Base-by-base conservation (phyloP, 495 filamentous ascomycete genomes). In the Bryoglossum gracile region DNA sequence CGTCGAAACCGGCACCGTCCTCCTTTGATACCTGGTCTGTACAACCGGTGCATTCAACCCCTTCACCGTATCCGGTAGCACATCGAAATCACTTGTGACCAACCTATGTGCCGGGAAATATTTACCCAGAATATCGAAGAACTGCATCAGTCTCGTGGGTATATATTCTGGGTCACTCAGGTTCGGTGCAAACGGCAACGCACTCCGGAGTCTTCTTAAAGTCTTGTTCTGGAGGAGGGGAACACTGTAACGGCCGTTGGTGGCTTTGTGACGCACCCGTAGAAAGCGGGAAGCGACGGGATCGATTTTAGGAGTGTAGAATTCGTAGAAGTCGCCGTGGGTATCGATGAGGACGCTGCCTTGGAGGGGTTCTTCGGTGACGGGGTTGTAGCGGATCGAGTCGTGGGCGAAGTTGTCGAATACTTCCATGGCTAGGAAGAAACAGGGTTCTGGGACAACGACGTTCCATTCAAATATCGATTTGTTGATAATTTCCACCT, bases 401-500 rank as follows among this genome's bases (percentile, higher is more conserved):
- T 99, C 92, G 69, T 99, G 92, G 18, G 86, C 81, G 66, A 99
- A 97, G 67, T 99, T 99, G 68, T 99, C 92, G 59, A 96, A 90
- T 47, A 99, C 92, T 62, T 99, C 92, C 57, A 99, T 82, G n/a
- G 90, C 92, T 3, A 99, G 76, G 71, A 99, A 96, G 71, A 92
- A 99, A 71, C 92, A 96, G 0, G 92, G 91, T 1, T 82, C 85
- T 6, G 88, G 81, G 13, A 95, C 87, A 50, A 85, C 86, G 19
- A 72, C 74, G 53, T 83, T 70, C 92, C 94, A 99, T 63, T 92
- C 83, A 65, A 99, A 97, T 62, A 99, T 87, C 55, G 87, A 94
- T 53, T 78, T 74, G 65, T 96, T 95, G 61, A 95, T 83, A 63
- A 99, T 95, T 58, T 95, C 87, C 32, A 99, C 87, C 57, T 86